Percentiles rank a stretch among this genome's conserved stretches.
These are phyloP conservation scores for Micromonas pusilla DNA, from an alignment of 139 green algal species.

Conservation along the genomic window DNA sequence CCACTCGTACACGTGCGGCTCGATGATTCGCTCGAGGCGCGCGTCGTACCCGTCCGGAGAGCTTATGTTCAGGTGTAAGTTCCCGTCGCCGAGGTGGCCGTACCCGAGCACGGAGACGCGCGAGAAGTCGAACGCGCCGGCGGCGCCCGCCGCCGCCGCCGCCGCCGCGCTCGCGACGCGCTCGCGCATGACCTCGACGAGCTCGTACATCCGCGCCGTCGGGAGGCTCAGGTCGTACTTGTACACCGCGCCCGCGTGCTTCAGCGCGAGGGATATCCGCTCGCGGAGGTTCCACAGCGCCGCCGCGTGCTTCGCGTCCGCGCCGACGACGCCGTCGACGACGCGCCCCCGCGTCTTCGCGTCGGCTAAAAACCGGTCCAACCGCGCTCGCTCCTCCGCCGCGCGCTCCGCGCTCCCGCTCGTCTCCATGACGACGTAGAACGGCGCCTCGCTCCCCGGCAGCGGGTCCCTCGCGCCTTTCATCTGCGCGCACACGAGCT, in stretches of 20 bases:
- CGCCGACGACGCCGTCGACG: conserved; percentile 13
- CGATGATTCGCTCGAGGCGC: conserved; percentile 55
- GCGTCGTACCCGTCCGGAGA: conserved; percentile 31
- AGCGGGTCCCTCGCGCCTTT: conserved; percentile 28
- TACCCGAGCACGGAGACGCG: conserved; percentile 68
- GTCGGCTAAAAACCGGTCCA: neutral
- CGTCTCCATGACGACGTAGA: conserved; percentile 91
- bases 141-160: neutral
- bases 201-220: conserved; percentile 62
- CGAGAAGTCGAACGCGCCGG: neutral
- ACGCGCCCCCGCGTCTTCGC: neutral
- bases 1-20: conserved; percentile 96
- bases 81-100: conserved; percentile 92
- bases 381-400: conserved; percentile 8
- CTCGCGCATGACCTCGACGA: conserved; percentile 66
- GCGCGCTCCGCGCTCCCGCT: conserved; percentile 2
- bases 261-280: conserved; percentile 74
- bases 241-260: conserved; percentile 45
- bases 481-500: conserved; percentile 40
- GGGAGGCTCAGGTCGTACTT: conserved; percentile 84
- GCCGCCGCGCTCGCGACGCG: conserved; percentile 20
- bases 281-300: conserved; percentile 85
- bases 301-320: conserved; percentile 56
- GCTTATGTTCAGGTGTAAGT: conserved; percentile 93
- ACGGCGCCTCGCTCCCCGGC: conserved; percentile 36